phyloP scores from a whole-genome alignment of 176 grass and related monocot species.

The Stipa capillata region DNA sequence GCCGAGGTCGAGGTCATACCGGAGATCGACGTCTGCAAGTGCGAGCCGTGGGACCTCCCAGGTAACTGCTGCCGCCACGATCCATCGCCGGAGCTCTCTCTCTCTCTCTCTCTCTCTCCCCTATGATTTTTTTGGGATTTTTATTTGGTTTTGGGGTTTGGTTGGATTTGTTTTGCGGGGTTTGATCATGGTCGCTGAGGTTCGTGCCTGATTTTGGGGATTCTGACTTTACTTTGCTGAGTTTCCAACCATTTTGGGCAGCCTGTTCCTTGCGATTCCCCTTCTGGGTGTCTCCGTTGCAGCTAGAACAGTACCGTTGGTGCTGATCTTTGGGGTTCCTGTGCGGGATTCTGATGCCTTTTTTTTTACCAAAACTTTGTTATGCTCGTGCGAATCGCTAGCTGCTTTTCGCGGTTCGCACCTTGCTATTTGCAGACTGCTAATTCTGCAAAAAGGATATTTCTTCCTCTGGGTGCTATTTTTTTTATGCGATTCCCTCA shows the following conservation, averaged over 20 bases:
- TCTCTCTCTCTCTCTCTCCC: too few relatives aligned
- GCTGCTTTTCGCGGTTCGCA: background rate
- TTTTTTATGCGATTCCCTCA: slow-evolving; percentile 34
- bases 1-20: slow-evolving; percentile 71
- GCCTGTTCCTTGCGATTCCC: background rate
- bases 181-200: background rate
- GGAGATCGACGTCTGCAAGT: slow-evolving; percentile 99
- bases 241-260: background rate
- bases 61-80: slow-evolving; percentile 14
- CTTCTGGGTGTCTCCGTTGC: background rate
- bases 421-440: background rate
- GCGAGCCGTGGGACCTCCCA: slow-evolving; percentile 96
- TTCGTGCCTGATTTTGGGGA: background rate
- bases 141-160: background rate
- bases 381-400: background rate
- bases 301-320: background rate
- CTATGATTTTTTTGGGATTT: background rate
- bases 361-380: background rate
- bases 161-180: background rate
- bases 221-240: background rate
- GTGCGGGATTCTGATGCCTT: background rate
- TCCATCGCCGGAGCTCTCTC: too few relatives aligned
- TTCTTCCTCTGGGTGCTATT: background rate
- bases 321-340: background rate
- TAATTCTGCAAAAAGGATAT: background rate